Base-by-base conservation (phyloP, 225 moss, liverwort and hornwort genomes). In the Asterella californica region DNA sequence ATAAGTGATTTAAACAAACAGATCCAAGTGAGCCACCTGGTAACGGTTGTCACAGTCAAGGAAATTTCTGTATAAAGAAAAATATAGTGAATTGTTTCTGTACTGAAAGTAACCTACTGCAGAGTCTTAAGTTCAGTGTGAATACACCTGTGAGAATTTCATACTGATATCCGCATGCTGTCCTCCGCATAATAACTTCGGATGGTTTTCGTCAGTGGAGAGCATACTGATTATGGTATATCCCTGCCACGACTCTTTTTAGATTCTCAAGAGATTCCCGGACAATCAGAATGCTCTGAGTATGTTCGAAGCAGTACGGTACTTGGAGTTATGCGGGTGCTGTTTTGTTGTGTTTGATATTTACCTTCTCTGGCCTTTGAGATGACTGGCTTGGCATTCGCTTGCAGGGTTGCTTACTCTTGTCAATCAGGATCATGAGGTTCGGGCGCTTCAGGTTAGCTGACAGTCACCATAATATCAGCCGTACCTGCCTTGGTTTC, bases 191-290 rank as follows among this genome's bases (percentile, higher is more conserved):
- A 30, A 27, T 74, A 53, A 24, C 15, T 27, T 37, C 14, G 8
- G 37, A 22, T 14, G 14, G 33, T 53, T 32, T 37, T 34, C 22
- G 54, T 15, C 82, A 97, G 96, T 84, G 95, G 93, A 80, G 90
- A 92, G 80, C 99, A 99, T 48, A 93, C 92, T 53, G 99, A 99
- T 82, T 99, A 99, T 83, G 99, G 97, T 97, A 92, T 21, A 42
- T 79, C 14, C 5, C 7, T 37, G 21, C 78, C 67, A 68, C 15
- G 10, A 36, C 71, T 75, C 62, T 78, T 5, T 53, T 7, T 19
- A 48, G 2, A 45, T 45, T 1, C n/a, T 24, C 42, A 5, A 15
- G 19, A 21, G 19, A 38, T 70, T 57, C 57, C 57, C 15, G 17
- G 21, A 19, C 21, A 57, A 1, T 1, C 18, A 57, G 61, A 21